Percentiles rank a stretch among this genome's conserved stretches.
These are phyloP conservation scores for Aspergillus tamarii DNA, from an alignment of 2,329 filamentous ascomycete genomes.

Conservation along the genomic window DNA sequence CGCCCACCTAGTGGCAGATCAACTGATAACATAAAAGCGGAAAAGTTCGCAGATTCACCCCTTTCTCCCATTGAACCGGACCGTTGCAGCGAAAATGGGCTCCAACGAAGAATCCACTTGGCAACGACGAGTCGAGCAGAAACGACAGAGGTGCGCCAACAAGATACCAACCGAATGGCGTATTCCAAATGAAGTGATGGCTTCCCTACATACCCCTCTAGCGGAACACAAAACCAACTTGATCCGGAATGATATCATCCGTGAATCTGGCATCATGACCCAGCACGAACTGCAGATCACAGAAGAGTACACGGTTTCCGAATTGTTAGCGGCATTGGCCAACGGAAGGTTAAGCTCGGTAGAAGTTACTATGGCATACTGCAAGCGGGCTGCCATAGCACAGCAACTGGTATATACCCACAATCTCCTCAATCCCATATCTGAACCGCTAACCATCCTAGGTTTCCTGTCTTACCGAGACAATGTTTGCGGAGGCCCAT, in stretches of 20 bases:
- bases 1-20: too few species aligned
- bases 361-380: slow-evolving; percentile 54
- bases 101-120: background rate
- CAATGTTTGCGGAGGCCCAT: slow-evolving; percentile 30
- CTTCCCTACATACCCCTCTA: slow-evolving; percentile 15
- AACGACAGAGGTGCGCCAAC: slow-evolving; percentile 16
- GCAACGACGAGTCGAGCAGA: background rate
- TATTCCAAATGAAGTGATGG: slow-evolving; percentile 15
- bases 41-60: too few species aligned
- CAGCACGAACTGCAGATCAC: slow-evolving; percentile 55
- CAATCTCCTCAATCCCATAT: background rate
- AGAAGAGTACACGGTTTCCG: slow-evolving; percentile 40
- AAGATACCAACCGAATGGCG: slow-evolving; percentile 24
- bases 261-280: slow-evolving; percentile 47
- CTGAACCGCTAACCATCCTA: background rate
- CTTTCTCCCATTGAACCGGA: too few species aligned
- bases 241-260: slow-evolving; percentile 17
- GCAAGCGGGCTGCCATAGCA: slow-evolving; percentile 37
- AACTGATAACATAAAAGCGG: too few species aligned
- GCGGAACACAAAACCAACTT: slow-evolving; percentile 22
- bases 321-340: slow-evolving; percentile 32
- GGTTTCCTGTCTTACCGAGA: slow-evolving; percentile 35
- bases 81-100: background rate
- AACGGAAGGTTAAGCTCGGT: slow-evolving; percentile 33
- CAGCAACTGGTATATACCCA: slow-evolving; percentile 35